Base-by-base conservation (phyloP, 2,329 filamentous ascomycete genomes). In the Claviceps maximensis region DNA sequence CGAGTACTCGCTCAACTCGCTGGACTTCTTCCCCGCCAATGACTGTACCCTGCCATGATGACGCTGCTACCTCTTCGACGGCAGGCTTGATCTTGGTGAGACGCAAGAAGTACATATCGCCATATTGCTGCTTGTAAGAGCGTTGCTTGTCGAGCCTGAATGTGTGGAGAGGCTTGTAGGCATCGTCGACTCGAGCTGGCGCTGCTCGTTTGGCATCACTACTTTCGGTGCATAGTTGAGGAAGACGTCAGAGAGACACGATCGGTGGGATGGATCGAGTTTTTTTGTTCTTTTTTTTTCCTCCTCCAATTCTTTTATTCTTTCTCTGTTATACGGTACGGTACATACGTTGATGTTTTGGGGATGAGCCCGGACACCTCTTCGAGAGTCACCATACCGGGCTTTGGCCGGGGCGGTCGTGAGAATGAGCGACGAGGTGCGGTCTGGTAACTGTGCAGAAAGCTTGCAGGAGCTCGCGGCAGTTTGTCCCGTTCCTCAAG, bases 31-130 rank as follows among this genome's bases (percentile, higher is more conserved):
- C 88, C 40, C 82, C 87, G 7, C 80, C 87, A 59, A 97, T 83
- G 64, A 85, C 78, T 52, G 88, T 85, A 50, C 80, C 84, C 47
- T 80, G 76, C 89, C 93, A 98, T 7, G 85, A 82, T 36, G 84
- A 82, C 17, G 72, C 69, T 0, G 90, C 91, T 50, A 87, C 77
- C 57, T 79, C 70, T 61, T 95, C 87, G 0, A 95, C 86, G 0
- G 80, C 78, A 10, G 89, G 87, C 70, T 91, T 96, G 66, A 98
- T 80, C 69, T 87, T 86, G 40, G 88, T 82, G 25, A 98, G 78
- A 13, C 93, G 86, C 60, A 96, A 68, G 66, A 96, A 98, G 76
- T 98, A 98, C 81, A 97, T 91, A 69, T 98, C 93, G 57, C 86
- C 88, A 78, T 87, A 98, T 71, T 98, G 93, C 67, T 97, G 93